Evolutionary conservation across 495 filamentous ascomycete genomes (phyloP).

Genomic region (Lasiosphaeria hispida): DNA sequence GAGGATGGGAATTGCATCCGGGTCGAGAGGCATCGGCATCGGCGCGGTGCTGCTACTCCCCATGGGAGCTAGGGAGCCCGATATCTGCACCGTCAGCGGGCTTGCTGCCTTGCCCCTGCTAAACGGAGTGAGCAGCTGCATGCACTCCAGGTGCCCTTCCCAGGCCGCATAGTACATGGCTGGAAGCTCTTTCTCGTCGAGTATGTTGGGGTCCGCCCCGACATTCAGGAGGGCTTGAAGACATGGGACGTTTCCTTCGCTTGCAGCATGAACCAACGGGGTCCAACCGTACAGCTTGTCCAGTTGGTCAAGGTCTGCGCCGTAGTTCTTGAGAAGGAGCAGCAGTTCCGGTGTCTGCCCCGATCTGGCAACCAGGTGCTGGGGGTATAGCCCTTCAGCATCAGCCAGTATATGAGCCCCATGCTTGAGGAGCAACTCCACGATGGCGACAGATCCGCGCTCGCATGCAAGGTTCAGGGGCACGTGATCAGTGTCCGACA

Average conservation of each 20-base stretch:
- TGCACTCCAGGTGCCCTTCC: constrained; percentile 95
- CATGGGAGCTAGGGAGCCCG: constrained; percentile 34
- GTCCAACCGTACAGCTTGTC: constrained; percentile 98
- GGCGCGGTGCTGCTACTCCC: constrained; percentile 52
- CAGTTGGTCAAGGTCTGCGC: constrained; percentile 86
- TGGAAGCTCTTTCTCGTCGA: constrained; percentile 88
- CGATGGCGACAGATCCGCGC: constrained; percentile 78
- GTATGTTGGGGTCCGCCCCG: constrained; percentile 68
- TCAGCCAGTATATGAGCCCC: constrained; percentile 78
- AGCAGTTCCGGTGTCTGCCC: constrained; percentile 76
- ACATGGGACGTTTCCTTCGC: constrained; percentile 90
- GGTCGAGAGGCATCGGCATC: constrained; percentile 66
- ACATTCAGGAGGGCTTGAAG: constrained; percentile 72
- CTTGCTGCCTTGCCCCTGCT: constrained; percentile 34
- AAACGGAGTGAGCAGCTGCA: constrained; percentile 73
- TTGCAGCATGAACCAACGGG: constrained; percentile 91
- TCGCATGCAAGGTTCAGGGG: constrained; percentile 94
- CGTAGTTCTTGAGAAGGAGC: constrained; percentile 75
- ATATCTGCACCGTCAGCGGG: constrained; percentile 30
- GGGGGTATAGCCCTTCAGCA: constrained; percentile 95
- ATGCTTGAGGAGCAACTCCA: constrained; percentile 76
- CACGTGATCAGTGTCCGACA: constrained; percentile 83
- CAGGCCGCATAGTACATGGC: constrained; percentile 98
- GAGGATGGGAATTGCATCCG: constrained; percentile 87
- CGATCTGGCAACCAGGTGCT: constrained; percentile 92